These are phyloP conservation scores for Striga asiatica DNA, from an alignment of 257 asterid genomes.

Conservation along the genomic window DNA sequence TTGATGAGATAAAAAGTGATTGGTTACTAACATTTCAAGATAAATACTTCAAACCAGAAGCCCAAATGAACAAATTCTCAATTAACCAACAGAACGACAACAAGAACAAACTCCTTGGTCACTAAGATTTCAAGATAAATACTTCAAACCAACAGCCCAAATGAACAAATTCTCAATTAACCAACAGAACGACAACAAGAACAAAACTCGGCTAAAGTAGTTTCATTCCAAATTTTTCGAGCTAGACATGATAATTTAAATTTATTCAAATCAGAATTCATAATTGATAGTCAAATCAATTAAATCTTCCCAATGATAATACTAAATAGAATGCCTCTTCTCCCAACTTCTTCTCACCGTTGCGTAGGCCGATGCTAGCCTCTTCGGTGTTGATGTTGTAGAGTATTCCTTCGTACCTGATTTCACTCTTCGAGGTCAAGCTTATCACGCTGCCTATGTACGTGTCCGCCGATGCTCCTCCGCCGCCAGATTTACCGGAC, in stretches of 20 bases:
- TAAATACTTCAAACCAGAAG: not conserved
- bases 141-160: not conserved
- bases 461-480: constrained; percentile 68
- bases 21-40: not conserved
- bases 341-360: not conserved
- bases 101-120: no score
- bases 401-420: not conserved
- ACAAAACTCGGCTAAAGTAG: not conserved
- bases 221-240: no score
- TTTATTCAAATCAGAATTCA: not conserved
- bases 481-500: constrained; percentile 42
- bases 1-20: not conserved
- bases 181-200: not conserved
- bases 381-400: not conserved
- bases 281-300: no score
- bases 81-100: not conserved
- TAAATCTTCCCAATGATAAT: no score
- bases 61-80: not conserved
- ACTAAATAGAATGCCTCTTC: no score
- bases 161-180: not conserved
- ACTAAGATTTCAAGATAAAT: not conserved
- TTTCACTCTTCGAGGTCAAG: not conserved
- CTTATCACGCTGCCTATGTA: constrained; percentile 72
- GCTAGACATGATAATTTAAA: not conserved
- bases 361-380: not conserved